phyloP scores from a whole-genome alignment of 2,329 filamentous ascomycete species.

The Apiospora sp. region DNA sequence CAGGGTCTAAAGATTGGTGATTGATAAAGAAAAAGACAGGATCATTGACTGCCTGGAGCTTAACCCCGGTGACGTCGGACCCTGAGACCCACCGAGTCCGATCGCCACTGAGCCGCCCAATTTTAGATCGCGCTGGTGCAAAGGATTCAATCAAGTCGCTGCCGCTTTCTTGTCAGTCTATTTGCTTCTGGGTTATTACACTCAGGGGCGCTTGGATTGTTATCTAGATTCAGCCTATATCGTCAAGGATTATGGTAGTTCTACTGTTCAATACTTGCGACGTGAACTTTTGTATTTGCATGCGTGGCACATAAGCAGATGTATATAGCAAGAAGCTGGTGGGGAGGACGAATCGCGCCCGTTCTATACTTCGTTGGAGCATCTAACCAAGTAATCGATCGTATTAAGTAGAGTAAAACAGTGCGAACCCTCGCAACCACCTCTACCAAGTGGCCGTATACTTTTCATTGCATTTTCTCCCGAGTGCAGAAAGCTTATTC shows the following conservation, averaged over 20 bases:
- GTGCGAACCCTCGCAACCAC: not conserved
- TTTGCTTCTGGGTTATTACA: not conserved
- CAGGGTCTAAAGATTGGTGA: not conserved
- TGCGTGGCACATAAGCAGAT: conserved; percentile 2
- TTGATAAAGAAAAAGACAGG: conserved; percentile 4
- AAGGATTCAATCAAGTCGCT: not conserved
- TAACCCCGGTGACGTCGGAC: conserved; percentile 39
- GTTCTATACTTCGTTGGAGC: conserved; percentile 6
- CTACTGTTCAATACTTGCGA: not conserved
- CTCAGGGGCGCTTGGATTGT: not conserved
- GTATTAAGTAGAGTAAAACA: conserved; percentile 8
- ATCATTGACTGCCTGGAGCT: conserved; percentile 17
- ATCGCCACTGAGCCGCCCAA: conserved; percentile 13
- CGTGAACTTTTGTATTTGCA: not conserved
- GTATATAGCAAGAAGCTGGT: not conserved
- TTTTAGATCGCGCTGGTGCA: not conserved
- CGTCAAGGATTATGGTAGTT: not conserved
- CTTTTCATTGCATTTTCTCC: not conserved
- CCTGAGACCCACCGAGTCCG: conserved; percentile 27
- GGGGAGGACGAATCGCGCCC: not conserved
- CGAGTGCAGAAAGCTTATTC: conserved; percentile 59
- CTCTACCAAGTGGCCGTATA: not conserved
- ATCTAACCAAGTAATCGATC: conserved; percentile 26
- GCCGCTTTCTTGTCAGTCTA: not conserved
- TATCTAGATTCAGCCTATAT: not conserved